Percentiles rank a stretch among this genome's conserved stretches.
Conservation (phyloP, 345 rosid genomes). For the Euphorbia lathyris region DNA sequence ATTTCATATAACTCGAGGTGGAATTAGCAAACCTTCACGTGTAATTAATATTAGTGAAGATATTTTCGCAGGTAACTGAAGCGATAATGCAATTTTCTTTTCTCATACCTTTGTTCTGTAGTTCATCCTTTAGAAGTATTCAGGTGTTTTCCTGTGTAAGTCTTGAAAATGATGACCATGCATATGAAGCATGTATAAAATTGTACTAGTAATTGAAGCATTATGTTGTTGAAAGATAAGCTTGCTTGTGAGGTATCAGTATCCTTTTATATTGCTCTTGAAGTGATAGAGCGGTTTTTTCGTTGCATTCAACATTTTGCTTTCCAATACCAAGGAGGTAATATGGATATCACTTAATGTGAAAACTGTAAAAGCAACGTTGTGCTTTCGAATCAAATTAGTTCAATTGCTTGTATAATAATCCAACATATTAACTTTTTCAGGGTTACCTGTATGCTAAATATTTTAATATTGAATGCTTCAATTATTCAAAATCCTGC, state of each 20-base stretch:
- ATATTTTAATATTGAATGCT: not conserved
- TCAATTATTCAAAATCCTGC: not conserved
- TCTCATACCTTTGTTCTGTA: not conserved
- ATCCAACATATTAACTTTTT: not conserved
- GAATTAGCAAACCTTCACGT: constrained; percentile 97
- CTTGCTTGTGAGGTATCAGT: not conserved
- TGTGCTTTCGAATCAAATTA: not conserved
- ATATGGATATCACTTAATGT: not conserved
- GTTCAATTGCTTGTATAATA: too few relatives aligned
- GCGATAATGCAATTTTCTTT: not conserved
- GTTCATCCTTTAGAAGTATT: not conserved
- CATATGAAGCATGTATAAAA: not conserved
- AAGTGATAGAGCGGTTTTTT: not conserved
- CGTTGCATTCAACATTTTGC: not conserved
- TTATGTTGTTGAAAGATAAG: not conserved
- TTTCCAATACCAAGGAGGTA: not conserved
- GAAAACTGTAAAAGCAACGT: not conserved
- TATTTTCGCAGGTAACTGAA: constrained; percentile 79
- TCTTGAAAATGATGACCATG: not conserved
- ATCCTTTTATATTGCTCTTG: not conserved
- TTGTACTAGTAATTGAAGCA: too few relatives aligned
- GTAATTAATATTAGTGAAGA: constrained; percentile 97
- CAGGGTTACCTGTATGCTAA: not conserved
- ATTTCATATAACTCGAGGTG: constrained; percentile 96
- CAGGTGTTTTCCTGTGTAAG: not conserved